Evolutionary conservation across 1,139 yeast genomes (phyloP).

Genomic region (Blastobotrys ciferrii): DNA sequence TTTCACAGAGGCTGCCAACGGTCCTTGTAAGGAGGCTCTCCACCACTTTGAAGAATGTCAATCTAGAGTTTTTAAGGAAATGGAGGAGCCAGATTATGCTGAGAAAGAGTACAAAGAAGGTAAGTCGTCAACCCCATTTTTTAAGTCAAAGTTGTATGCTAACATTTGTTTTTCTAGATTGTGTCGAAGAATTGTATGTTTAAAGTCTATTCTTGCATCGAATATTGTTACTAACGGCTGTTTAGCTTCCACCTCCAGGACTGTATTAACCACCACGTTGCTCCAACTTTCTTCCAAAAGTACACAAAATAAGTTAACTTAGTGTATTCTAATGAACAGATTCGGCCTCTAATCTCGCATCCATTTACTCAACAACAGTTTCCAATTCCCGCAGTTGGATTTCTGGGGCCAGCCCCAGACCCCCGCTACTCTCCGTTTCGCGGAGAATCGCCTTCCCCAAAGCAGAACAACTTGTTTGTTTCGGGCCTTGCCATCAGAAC

Average conservation of each 20-base stretch:
- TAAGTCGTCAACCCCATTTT: constrained; percentile 13
- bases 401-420: no score
- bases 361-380: no score
- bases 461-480: no score
- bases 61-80: constrained; percentile 87
- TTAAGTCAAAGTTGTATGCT: constrained; percentile 5
- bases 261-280: constrained; percentile 88
- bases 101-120: constrained; percentile 77
- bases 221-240: constrained; percentile 19
- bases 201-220: background rate
- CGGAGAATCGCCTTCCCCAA: no score
- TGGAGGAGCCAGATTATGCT: constrained; percentile 79
- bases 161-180: constrained; percentile 45
- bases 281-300: constrained; percentile 84
- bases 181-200: constrained; percentile 79
- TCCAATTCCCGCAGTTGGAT: no score
- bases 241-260: constrained; percentile 83
- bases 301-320: constrained; percentile 27
- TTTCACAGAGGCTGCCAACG: constrained; percentile 45
- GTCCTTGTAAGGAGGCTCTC: constrained; percentile 68
- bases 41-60: constrained; percentile 95
- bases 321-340: constrained; percentile 7
- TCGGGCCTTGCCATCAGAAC: no score
- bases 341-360: background rate
- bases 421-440: no score